phyloP scores from a whole-genome alignment of 2,329 filamentous ascomycete genomes.

The Tolypocladium nubicola region DNA sequence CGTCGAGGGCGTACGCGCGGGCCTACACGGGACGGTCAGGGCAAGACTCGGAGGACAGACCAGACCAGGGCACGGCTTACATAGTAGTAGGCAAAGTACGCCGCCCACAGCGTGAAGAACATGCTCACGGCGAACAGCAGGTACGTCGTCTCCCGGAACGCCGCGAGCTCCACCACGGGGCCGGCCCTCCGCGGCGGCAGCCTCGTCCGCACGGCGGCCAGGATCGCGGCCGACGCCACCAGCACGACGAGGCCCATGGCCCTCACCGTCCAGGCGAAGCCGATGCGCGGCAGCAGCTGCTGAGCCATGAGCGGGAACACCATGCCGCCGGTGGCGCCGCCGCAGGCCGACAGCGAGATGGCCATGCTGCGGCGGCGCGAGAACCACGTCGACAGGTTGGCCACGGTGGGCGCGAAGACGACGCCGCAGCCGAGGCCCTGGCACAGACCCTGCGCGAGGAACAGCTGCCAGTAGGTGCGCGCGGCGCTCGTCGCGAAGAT shows the following conservation, averaged over 20 bases:
- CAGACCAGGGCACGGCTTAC: no score
- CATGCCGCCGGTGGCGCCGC: constrained; percentile 51
- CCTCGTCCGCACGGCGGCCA: constrained; percentile 33
- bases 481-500: constrained; percentile 33
- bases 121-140: constrained; percentile 19
- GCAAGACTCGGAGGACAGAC: no score
- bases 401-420: constrained; percentile 41
- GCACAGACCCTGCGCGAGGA: constrained; percentile 44
- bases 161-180: constrained; percentile 36
- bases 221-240: constrained; percentile 25
- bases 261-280: constrained; percentile 56
- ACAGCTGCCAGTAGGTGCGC: constrained; percentile 33
- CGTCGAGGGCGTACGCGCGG: constrained; percentile 26
- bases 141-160: constrained; percentile 39
- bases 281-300: constrained; percentile 46
- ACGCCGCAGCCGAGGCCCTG: constrained; percentile 44
- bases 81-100: constrained; percentile 40
- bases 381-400: constrained; percentile 52
- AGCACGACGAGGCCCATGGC: constrained; percentile 50
- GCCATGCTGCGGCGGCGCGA: constrained; percentile 46
- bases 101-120: constrained; percentile 34
- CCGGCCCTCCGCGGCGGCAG: constrained; percentile 37
- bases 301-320: constrained; percentile 50
- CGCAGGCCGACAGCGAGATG: constrained; percentile 47
- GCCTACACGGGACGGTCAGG: constrained; percentile 15